Percentiles rank a stretch among this genome's conserved stretches.
Evolutionary conservation across 176 grass and related monocot genomes (phyloP).

Genomic region (Rhipidocladum racemiflorum): DNA sequence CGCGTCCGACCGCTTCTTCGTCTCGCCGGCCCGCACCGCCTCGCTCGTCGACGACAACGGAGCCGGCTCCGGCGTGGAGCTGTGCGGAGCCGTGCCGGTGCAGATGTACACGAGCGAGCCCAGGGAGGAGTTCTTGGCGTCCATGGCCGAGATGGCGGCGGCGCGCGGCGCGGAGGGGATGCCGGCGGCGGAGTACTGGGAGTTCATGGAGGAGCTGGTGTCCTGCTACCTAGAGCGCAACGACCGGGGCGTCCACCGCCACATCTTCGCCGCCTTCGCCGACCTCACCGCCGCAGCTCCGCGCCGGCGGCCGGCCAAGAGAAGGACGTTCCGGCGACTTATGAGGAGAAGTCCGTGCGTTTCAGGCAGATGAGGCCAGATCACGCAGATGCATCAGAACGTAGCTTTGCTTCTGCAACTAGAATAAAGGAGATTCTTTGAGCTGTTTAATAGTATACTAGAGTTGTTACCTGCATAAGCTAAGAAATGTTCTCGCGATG

Average conservation of each 20-base stretch:
- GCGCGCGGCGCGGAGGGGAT: constrained; percentile 15
- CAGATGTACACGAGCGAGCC: constrained; percentile 36
- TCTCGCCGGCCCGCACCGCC: constrained; percentile 16
- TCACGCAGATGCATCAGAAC: background rate
- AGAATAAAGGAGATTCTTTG: too few species aligned
- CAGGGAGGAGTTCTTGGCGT: constrained; percentile 15
- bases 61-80: background rate
- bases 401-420: too few species aligned
- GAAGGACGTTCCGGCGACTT: background rate
- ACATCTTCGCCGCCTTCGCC: constrained; percentile 29
- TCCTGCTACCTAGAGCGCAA: constrained; percentile 36
- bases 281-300: constrained; percentile 1
- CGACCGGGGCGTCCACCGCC: constrained; percentile 27
- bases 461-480: too few species aligned
- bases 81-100: background rate
- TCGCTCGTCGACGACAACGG: background rate
- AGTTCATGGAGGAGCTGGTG: constrained; percentile 40
- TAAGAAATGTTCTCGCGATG: background rate
- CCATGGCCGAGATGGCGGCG: constrained; percentile 45
- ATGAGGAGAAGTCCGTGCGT: background rate
- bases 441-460: too few species aligned
- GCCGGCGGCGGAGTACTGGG: constrained; percentile 9
- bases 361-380: background rate
- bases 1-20: constrained; percentile 17
- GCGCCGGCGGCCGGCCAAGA: background rate